Evolutionary conservation across 768 basidiomycete genomes (phyloP).

Genomic region (Podaxis pistillaris): DNA sequence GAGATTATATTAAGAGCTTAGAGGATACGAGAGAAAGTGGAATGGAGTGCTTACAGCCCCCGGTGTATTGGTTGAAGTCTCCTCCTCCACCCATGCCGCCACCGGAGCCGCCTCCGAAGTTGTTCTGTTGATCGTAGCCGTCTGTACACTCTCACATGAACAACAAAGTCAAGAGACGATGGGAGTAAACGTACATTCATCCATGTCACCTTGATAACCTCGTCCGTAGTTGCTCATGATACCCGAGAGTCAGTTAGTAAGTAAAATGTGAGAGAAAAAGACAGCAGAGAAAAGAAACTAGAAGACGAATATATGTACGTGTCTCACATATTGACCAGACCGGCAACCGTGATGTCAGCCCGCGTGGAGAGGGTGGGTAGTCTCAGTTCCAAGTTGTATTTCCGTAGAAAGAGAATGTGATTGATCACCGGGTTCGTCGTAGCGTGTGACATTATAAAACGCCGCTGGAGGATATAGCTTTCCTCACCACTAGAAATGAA

Average conservation of each 20-base stretch:
- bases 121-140: background rate
- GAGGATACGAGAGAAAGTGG: no score
- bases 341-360: background rate
- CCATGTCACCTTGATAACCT: background rate
- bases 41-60: no score
- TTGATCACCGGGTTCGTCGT: background rate
- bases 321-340: background rate
- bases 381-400: background rate
- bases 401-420: background rate
- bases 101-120: background rate
- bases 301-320: background rate
- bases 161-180: no score
- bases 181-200: background rate
- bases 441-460: background rate
- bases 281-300: background rate
- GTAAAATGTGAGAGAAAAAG: background rate
- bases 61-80: background rate
- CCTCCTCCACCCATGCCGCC: background rate
- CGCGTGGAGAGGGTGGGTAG: background rate
- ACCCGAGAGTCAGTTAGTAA: background rate
- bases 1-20: no score
- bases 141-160: background rate
- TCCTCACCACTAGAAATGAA: no score
- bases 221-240: background rate
- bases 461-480: no score